Base-by-base conservation (phyloP, 306 rosid species). In the Erythrophleum fordii region DNA sequence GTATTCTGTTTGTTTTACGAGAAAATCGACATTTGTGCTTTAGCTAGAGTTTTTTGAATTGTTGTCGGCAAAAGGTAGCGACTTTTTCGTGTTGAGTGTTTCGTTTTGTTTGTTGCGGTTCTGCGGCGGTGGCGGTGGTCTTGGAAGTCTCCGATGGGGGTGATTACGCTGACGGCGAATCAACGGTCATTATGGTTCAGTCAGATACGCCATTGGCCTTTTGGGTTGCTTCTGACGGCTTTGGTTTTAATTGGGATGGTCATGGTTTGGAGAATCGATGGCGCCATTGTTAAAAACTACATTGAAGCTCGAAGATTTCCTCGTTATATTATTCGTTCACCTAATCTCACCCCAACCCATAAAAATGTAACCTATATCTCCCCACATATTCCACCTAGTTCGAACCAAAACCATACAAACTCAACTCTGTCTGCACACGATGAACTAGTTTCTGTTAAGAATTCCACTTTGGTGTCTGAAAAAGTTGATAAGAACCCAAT, bases 211-310 rank as follows among this genome's bases (percentile, higher is more conserved):
- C 93, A 89, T n/a, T 95, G 94, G 94, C 91, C 91, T 48, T 77
- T 89, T 71, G 92, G 90, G 60, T 69, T 90, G 8, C 81, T 65
- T 35, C 28, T 95, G 34, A 77, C 93, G 7, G 79, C 82, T 65
- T 79, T 89, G 42, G 88, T 87, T 83, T 69, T 92, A 18, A 73
- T 86, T 51, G 91, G 89, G 73, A 89, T 88, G 90, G 75, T 89
- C 11, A 76, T 85, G 2, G 77, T 95, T 86, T 95, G 96, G 98
- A 88, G 94, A 83, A 81, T 90, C 61, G 96, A 89, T 79, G 96
- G 92, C 1, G 70, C 84, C 68, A 82, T 90, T 48, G 78, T 93
- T n/a, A 87, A 80, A 67, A 83, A 55, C 75, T 51, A 87, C 79
- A 52, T 95, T 73, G 80, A 90, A 78, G 84, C 79, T 77, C 86